These are phyloP conservation scores for Alloteropsis angusta DNA, from an alignment of 202 grass and related monocot genomes.

Conservation along the genomic window DNA sequence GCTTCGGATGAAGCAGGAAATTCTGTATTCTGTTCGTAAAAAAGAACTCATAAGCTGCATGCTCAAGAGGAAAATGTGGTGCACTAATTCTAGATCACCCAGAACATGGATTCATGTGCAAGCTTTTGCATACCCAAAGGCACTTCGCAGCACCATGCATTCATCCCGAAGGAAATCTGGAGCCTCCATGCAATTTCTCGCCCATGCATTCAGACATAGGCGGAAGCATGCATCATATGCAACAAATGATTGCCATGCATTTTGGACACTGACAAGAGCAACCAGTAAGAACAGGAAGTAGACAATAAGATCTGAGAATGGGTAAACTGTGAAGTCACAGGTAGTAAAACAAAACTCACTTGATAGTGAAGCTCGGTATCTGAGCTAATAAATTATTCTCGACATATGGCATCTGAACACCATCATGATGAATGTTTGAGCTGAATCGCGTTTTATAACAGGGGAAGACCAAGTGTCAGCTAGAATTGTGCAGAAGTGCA, in stretches of 20 bases:
- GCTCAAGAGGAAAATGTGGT: slow-evolving; percentile 16
- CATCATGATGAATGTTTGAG: slow-evolving; percentile 31
- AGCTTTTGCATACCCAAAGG: slow-evolving; percentile 71
- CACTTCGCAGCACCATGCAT: slow-evolving; percentile 61
- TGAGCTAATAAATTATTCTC: slow-evolving; percentile 56
- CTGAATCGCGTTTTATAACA: slow-evolving; percentile 30
- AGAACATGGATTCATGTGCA: background rate
- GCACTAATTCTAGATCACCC: background rate
- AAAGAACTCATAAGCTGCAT: slow-evolving; percentile 22
- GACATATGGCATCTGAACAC: slow-evolving; percentile 29
- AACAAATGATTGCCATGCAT: slow-evolving; percentile 93
- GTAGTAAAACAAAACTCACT: slow-evolving; percentile 40
- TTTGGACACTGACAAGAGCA: slow-evolving; percentile 58
- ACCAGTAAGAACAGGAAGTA: slow-evolving; percentile 19
- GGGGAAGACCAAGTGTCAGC: background rate
- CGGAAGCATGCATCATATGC: slow-evolving; percentile 93
- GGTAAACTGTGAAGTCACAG: background rate
- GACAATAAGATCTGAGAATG: background rate
- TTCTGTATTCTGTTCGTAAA: slow-evolving; percentile 71
- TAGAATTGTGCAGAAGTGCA: background rate
- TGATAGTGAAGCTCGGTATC: slow-evolving; percentile 49
- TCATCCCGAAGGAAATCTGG: slow-evolving; percentile 91
- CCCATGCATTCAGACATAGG: slow-evolving; percentile 88
- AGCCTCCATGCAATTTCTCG: slow-evolving; percentile 75
- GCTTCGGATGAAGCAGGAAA: slow-evolving; percentile 72